phyloP scores from a whole-genome alignment of 805 yeast genomes.

The Aciculoconidium aculeatum region DNA sequence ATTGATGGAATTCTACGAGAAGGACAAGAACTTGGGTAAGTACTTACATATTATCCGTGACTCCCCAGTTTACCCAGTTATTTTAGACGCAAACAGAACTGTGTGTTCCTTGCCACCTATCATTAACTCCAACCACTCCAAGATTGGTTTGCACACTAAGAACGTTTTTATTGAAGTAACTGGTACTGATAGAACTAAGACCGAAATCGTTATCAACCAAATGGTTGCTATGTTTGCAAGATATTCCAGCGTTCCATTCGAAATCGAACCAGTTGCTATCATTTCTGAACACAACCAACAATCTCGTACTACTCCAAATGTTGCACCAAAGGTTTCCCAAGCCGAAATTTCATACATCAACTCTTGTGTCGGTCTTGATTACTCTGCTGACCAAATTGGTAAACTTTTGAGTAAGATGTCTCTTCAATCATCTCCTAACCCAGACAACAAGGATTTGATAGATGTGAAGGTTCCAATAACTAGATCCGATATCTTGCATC shows the following conservation, averaged over 20 bases:
- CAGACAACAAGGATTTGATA: slow-evolving; percentile 42
- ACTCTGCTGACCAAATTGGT: slow-evolving; percentile 62
- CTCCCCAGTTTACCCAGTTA: slow-evolving; percentile 87
- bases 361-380: slow-evolving; percentile 83
- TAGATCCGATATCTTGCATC: slow-evolving; percentile 92
- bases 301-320: slow-evolving; percentile 69
- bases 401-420: slow-evolving; percentile 76
- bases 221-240: slow-evolving; percentile 93
- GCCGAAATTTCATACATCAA: slow-evolving; percentile 85
- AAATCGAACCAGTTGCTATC: slow-evolving; percentile 85
- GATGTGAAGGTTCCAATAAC: slow-evolving; percentile 83
- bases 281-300: slow-evolving; percentile 75
- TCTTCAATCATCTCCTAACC: slow-evolving; percentile 53
- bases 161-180: slow-evolving; percentile 92
- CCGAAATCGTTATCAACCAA: slow-evolving; percentile 87
- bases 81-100: slow-evolving; percentile 66
- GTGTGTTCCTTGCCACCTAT: slow-evolving; percentile 96
- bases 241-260: slow-evolving; percentile 75
- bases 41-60: slow-evolving; percentile 83
- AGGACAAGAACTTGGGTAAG: slow-evolving; percentile 85
- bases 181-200: slow-evolving; percentile 92
- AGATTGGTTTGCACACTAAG: slow-evolving; percentile 76
- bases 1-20: slow-evolving; percentile 83
- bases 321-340: slow-evolving; percentile 58
- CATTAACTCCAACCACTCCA: slow-evolving; percentile 87